A percentile compares a stretch with the other conserved stretches of the same genome.
Evolutionary conservation across 208 protist genomes (phyloP).

Genomic region (Leishmania tropica): DNA sequence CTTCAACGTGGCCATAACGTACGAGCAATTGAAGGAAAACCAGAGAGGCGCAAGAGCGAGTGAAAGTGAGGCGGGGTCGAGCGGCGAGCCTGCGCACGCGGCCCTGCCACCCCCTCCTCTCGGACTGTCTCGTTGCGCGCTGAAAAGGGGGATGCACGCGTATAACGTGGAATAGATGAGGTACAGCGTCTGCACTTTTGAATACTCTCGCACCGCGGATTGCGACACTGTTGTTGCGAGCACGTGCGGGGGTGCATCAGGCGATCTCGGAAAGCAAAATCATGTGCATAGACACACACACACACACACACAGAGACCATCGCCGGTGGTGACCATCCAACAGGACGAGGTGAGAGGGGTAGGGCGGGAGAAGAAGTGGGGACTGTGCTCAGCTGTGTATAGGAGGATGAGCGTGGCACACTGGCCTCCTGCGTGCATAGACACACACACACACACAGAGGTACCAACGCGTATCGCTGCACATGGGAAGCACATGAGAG

Average conservation of each 20-base stretch:
- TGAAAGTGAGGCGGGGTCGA: no score
- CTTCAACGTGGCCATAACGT: slow-evolving; percentile 87
- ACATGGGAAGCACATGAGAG: neutral
- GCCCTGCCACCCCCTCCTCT: neutral
- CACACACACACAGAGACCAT: neutral
- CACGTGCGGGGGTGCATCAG: neutral
- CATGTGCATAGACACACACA: neutral
- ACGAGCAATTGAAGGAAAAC: slow-evolving; percentile 4
- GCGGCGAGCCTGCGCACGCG: no score
- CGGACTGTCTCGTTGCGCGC: no score
- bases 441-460: neutral
- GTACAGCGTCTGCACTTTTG: no score
- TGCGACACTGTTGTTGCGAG: no score
- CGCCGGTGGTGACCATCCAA: neutral
- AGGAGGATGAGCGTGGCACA: neutral
- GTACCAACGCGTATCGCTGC: no score
- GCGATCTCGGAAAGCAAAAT: neutral
- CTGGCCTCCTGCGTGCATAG: neutral
- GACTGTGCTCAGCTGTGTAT: neutral
- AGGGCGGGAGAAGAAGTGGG: neutral
- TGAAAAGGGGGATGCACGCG: no score
- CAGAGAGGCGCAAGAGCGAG: slow-evolving; percentile 4
- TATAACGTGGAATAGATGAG: no score
- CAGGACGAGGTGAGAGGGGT: neutral
- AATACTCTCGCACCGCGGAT: no score